Evolutionary conservation across 1,284 basidiomycete genomes (phyloP).

Genomic region (Cutaneotrichosporon dermatis): DNA sequence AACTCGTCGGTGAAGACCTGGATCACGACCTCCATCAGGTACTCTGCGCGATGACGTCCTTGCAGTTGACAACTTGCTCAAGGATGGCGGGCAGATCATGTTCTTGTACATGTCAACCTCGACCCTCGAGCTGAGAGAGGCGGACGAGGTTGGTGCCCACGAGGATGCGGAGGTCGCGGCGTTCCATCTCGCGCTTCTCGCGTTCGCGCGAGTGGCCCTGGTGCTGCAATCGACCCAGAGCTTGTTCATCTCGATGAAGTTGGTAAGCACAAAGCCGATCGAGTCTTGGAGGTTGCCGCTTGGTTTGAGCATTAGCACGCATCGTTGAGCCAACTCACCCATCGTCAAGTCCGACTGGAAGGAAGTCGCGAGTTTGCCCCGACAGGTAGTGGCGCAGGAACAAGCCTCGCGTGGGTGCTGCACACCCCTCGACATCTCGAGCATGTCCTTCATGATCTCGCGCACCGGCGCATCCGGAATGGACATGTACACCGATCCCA

Average conservation of each 20-base stretch:
- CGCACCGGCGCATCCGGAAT: conserved; percentile 89
- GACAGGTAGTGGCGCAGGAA: conserved; percentile 92
- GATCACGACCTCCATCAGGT: conserved; percentile 96
- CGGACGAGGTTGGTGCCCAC: conserved; percentile 94
- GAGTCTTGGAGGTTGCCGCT: conserved; percentile 85
- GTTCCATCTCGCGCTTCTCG: conserved; percentile 91
- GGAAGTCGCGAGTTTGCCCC: conserved; percentile 86
- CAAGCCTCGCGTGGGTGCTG: conserved; percentile 88
- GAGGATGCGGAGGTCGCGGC: conserved; percentile 83
- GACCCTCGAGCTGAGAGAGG: conserved; percentile 86
- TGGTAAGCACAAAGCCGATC: conserved; percentile 87
- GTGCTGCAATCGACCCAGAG: conserved; percentile 96
- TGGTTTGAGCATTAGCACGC: conserved; percentile 55
- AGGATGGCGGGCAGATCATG: conserved; percentile 80
- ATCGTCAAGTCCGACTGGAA: conserved; percentile 75
- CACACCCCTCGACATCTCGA: conserved; percentile 95
- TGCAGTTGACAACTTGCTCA: conserved; percentile 93
- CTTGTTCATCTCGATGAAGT: conserved; percentile 99
- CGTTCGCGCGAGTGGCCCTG: conserved; percentile 91
- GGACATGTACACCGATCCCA: conserved; percentile 96
- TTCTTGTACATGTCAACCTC: conserved; percentile 82
- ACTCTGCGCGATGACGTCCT: conserved; percentile 97
- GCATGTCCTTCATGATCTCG: conserved; percentile 99
- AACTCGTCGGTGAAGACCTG: conserved; percentile 97
- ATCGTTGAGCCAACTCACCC: conserved; percentile 58